Percentiles rank a stretch among this genome's conserved stretches.
Conservation (phyloP, 371 early-diverging fungal genomes). For the Apophysomyces variabilis region DNA sequence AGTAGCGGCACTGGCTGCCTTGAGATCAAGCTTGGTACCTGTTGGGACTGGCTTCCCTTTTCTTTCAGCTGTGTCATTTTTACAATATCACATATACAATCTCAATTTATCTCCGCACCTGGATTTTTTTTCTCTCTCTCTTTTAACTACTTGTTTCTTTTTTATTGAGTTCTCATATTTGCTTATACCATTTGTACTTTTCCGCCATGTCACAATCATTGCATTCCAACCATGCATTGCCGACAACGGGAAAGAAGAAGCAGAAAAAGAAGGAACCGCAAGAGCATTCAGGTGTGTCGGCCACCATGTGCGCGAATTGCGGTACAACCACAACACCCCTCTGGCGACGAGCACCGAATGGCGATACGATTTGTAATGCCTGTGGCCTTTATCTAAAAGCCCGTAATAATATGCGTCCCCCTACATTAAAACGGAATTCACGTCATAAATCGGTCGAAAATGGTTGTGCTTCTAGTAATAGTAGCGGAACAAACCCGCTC, state of each 20-base stretch:
- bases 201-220: neutral
- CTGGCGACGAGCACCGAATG: slow-evolving; percentile 88
- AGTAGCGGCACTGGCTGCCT: too few relatives aligned
- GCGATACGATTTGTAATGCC: slow-evolving; percentile 89
- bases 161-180: neutral
- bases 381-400: slow-evolving; percentile 80
- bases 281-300: neutral
- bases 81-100: slow-evolving; percentile 21
- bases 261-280: neutral
- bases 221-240: neutral
- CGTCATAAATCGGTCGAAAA: slow-evolving; percentile 17
- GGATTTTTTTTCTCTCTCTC: neutral
- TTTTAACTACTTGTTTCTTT: neutral
- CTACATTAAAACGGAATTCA: slow-evolving; percentile 51
- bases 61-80: neutral
- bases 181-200: neutral
- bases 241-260: neutral
- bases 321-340: slow-evolving; percentile 86
- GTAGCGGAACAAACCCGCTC: slow-evolving; percentile 8
- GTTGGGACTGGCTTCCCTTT: too few relatives aligned
- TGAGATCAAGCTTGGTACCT: too few relatives aligned
- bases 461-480: neutral
- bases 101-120: slow-evolving; percentile 5
- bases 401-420: slow-evolving; percentile 45
- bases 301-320: slow-evolving; percentile 77